Base-by-base conservation (phyloP, 148 eudicot genomes). In the Selenicereus undatus region DNA sequence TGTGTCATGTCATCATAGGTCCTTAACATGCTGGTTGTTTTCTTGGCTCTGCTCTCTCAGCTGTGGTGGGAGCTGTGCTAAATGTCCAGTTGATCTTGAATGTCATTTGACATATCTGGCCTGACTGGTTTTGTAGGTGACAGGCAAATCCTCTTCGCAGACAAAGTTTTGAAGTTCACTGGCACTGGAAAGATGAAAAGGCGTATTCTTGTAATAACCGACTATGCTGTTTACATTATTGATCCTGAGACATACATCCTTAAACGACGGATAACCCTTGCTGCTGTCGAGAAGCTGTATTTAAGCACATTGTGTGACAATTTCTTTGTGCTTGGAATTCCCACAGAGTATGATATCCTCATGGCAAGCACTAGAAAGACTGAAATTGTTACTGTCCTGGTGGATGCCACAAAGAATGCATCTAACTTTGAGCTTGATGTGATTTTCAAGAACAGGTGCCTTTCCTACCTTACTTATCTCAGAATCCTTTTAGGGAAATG, bases 291-390 rank as follows among this genome's bases (percentile, higher is more conserved):
- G 80, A 96, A 88, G 89, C 82, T 96, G 43, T 94, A 87, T 88
- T 78, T 96, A 83, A 96, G 99, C 90, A 90, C 91, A 83, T 81
- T 91, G 54, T 87, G 86, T 80, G 99, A 96, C 81, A 90, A 96
- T 85, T 96, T 96, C 84, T 87, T 92, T 70, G 92, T 94, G 32
- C 79, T 96, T 76, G 86, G 90, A 60, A 88, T 96, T 73, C 98
- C 99, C 74, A 96, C 99, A 21, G 99, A 96, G 79, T 96, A 96
- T 84, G 99, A 96, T 88, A 50, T 96, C 43, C 94, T 96, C 65
- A 86, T 94, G 93, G 98, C 97, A 50, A 96, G 98, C 87, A 94
- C 95, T 73, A 84, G 98, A 83, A 96, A 96, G 89, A 86, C 87
- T 72, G 98, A 96, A 87, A 92, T 96, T 80, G 97, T 90, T 18